Conservation (phyloP, 148 eudicot genomes). For the Drosera capensis region DNA sequence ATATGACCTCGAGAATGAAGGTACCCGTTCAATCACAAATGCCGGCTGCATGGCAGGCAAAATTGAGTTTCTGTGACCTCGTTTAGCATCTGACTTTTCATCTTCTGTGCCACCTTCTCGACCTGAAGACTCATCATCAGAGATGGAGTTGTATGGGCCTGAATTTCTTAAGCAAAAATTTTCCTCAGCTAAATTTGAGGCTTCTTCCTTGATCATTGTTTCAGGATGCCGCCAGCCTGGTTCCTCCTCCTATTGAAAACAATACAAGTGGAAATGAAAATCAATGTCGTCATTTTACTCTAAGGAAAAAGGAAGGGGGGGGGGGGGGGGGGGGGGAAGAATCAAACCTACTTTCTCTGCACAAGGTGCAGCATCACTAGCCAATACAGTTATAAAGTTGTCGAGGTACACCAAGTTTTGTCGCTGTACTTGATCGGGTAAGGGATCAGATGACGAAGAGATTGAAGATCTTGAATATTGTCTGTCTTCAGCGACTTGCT, state of each 20-base stretch:
- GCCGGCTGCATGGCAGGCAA: background rate
- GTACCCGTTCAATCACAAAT: background rate
- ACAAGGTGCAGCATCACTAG: slow-evolving; percentile 6
- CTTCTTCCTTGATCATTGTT: background rate
- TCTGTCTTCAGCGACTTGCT: no score
- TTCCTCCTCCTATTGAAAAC: background rate
- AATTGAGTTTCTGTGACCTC: background rate
- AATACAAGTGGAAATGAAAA: background rate
- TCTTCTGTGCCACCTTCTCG: background rate
- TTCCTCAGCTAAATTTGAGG: background rate
- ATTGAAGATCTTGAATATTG: slow-evolving; percentile 13
- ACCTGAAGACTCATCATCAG: background rate
- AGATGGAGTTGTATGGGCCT: background rate
- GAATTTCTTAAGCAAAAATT: background rate
- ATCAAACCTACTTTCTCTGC: slow-evolving; percentile 11
- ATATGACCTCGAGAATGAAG: background rate
- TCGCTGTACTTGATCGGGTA: slow-evolving; percentile 8
- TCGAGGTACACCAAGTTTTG: slow-evolving; percentile 2
- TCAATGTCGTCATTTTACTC: no score
- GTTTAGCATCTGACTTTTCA: background rate
- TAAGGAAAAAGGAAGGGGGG: no score
- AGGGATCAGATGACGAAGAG: slow-evolving; percentile 13
- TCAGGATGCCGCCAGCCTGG: background rate
- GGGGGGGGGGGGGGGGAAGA: no score
- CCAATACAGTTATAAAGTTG: slow-evolving; percentile 14